Conservation (phyloP, 176 grass and related monocot genomes). For the Avena insularis region DNA sequence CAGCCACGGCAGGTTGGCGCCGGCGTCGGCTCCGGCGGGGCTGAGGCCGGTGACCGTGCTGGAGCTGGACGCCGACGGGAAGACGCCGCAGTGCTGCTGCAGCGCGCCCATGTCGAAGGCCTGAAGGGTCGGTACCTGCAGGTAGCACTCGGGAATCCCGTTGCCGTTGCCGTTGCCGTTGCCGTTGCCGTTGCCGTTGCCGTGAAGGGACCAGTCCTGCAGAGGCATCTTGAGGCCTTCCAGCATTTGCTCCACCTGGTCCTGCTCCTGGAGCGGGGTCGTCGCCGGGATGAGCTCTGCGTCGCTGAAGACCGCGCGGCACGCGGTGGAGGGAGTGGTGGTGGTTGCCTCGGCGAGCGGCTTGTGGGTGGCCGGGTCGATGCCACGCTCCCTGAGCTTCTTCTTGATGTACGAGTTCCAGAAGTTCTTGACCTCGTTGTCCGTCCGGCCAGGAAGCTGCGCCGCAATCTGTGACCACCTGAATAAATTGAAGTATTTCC, state of each 20-base stretch:
- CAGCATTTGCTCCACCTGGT: slow-evolving; percentile 3
- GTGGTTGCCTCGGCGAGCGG: slow-evolving; percentile 39
- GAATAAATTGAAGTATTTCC: background rate
- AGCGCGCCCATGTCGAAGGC: slow-evolving; percentile 43
- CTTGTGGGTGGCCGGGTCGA: slow-evolving; percentile 76
- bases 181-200: background rate
- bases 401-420: slow-evolving; percentile 95
- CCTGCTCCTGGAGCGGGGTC: background rate
- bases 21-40: background rate
- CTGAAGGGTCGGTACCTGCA: slow-evolving; percentile 17
- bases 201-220: slow-evolving; percentile 23
- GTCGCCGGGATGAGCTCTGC: slow-evolving; percentile 39
- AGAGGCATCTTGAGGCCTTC: slow-evolving; percentile 34
- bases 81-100: slow-evolving; percentile 38
- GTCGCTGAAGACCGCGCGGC: slow-evolving; percentile 37
- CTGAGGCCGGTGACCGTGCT: slow-evolving; percentile 48
- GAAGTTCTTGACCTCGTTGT: slow-evolving; percentile 99
- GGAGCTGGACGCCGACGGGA: slow-evolving; percentile 46
- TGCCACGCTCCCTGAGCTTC: slow-evolving; percentile 71
- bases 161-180: background rate
- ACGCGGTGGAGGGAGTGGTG: background rate
- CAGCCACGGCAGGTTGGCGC: slow-evolving; percentile 41
- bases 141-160: slow-evolving; percentile 26
- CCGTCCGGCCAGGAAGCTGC: slow-evolving; percentile 83
- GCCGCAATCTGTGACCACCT: slow-evolving; percentile 92